These are phyloP conservation scores for Besnoitia besnoiti DNA, from an alignment of 169 alveolate genomes.

Conservation along the genomic window DNA sequence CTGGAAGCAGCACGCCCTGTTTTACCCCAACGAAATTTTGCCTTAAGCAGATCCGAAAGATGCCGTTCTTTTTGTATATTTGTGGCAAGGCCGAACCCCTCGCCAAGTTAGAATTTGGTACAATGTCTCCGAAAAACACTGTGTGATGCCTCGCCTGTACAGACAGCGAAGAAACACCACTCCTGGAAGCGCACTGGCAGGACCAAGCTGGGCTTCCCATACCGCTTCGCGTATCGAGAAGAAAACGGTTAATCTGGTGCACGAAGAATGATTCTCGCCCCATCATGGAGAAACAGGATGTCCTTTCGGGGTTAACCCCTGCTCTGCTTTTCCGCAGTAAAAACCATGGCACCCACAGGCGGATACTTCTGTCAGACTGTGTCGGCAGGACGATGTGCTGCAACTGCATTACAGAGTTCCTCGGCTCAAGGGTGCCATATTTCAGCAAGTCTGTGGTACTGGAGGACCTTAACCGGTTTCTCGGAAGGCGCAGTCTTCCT, in stretches of 20 bases:
- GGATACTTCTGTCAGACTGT: neutral
- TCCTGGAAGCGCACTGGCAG: too few species aligned
- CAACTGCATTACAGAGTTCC: conserved; percentile 42
- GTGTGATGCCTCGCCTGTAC: neutral
- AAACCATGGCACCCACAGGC: neutral
- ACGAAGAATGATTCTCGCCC: too few species aligned
- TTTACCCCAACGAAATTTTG: too few species aligned
- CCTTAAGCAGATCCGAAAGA: too few species aligned
- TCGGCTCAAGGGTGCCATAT: neutral
- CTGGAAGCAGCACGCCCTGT: too few species aligned
- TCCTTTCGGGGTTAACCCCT: neutral
- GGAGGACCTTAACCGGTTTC: neutral
- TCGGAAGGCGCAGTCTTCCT: neutral
- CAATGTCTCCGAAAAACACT: neutral
- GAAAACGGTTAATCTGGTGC: too few species aligned
- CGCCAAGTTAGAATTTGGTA: too few species aligned
- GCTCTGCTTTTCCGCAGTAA: conserved; percentile 40
- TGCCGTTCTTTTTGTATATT: too few species aligned
- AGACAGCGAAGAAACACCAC: neutral
- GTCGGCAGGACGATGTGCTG: conserved; percentile 54
- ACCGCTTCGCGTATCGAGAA: too few species aligned
- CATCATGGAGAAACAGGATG: neutral
- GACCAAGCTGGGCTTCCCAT: too few species aligned
- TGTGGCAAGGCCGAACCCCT: too few species aligned
- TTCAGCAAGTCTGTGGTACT: conserved; percentile 17